phyloP scores from a whole-genome alignment of 768 basidiomycete genomes.

The Coprinopsis marcescibilis region DNA sequence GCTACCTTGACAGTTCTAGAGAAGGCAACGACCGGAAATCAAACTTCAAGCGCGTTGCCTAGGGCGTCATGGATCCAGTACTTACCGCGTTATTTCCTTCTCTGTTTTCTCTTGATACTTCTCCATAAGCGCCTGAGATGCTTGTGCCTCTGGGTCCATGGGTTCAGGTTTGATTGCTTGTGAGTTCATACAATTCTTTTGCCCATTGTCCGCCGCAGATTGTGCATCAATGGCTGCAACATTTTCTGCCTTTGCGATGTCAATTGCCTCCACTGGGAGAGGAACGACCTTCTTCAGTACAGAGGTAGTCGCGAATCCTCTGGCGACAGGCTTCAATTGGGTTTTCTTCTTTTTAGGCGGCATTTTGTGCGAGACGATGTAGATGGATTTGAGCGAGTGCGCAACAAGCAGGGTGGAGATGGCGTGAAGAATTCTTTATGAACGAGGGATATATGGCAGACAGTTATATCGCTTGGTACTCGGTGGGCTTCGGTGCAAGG shows the following conservation, averaged over 20 bases:
- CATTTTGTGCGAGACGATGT: constrained; percentile 1
- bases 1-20: constrained; percentile 32
- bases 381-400: too few relatives aligned
- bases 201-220: constrained; percentile 19
- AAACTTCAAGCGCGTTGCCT: background rate
- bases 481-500: background rate
- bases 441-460: background rate
- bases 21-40: background rate
- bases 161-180: constrained; percentile 15
- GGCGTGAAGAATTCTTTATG: background rate
- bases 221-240: too few relatives aligned
- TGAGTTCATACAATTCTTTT: background rate
- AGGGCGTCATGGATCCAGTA: background rate
- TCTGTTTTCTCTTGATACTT: constrained; percentile 83
- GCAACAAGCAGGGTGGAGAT: too few relatives aligned
- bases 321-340: constrained; percentile 64
- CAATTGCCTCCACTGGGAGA: constrained; percentile 17
- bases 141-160: constrained; percentile 44
- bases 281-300: constrained; percentile 66
- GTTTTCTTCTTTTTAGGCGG: constrained; percentile 77
- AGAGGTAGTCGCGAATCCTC: constrained; percentile 80
- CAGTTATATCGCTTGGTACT: background rate
- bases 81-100: constrained; percentile 72
- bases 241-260: constrained; percentile 5
- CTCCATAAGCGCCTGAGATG: constrained; percentile 71